These are phyloP conservation scores for Candida pseudofarinosa DNA, from an alignment of 805 yeast species.

Conservation along the genomic window DNA sequence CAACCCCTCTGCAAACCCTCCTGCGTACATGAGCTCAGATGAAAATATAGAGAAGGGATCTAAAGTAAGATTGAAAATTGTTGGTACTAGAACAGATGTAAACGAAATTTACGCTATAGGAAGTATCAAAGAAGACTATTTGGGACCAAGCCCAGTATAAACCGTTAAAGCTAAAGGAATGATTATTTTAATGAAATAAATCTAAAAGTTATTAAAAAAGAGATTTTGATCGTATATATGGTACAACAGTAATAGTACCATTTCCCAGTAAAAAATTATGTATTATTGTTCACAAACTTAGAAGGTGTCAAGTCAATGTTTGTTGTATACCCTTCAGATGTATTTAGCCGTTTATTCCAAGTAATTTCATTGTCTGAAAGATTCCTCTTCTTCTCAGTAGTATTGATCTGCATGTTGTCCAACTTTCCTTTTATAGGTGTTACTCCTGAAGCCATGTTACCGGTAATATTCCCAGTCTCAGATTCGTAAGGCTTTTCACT, in stretches of 20 bases:
- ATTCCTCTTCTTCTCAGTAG: conserved; percentile 7
- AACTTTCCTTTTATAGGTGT: conserved; percentile 20
- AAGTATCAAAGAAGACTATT: conserved; percentile 93
- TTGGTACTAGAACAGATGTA: conserved; percentile 96
- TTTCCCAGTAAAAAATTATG: neutral
- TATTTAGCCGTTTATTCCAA: conserved; percentile 8
- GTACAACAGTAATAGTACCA: too few species aligned
- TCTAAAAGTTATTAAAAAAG: neutral
- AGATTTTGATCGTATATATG: too few species aligned
- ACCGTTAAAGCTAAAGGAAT: neutral
- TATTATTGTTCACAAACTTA: neutral
- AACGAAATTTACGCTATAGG: conserved; percentile 97
- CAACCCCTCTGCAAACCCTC: conserved; percentile 95
- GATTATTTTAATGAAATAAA: neutral
- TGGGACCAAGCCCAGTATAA: conserved; percentile 68
- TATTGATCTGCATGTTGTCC: conserved; percentile 14
- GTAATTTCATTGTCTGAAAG: conserved; percentile 4
- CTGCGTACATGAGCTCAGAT: conserved; percentile 94
- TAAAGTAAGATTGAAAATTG: conserved; percentile 88
- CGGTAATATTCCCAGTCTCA: neutral
- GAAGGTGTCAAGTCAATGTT: neutral
- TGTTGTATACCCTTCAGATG: neutral
- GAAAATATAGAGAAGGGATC: conserved; percentile 94
- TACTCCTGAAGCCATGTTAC: conserved; percentile 1
- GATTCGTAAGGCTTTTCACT: conserved; percentile 4